phyloP scores from a whole-genome alignment of 2,329 filamentous ascomycete genomes.

The Emmonsiellopsis sp. region DNA sequence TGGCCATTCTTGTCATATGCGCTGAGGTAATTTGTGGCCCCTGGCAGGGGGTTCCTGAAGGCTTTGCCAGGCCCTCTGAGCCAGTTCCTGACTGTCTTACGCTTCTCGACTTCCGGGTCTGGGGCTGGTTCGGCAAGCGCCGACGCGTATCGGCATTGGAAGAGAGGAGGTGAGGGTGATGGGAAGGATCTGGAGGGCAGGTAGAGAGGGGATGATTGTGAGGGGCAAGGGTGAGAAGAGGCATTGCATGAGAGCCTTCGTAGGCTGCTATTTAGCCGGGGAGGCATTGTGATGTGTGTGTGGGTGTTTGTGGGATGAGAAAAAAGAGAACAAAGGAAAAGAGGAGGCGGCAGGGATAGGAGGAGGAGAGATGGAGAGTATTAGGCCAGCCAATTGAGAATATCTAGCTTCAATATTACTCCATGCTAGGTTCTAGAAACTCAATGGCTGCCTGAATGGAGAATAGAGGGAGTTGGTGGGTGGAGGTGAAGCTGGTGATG shows the following conservation, averaged over 20 bases:
- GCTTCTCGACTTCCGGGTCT: not conserved
- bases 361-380: not conserved
- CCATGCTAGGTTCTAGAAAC: not conserved
- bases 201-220: constrained; percentile 15
- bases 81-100: constrained; percentile 39
- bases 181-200: constrained; percentile 9
- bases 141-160: not conserved
- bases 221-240: constrained; percentile 14
- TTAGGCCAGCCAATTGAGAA: not conserved
- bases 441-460: not conserved
- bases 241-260: constrained; percentile 24
- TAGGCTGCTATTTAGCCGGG: constrained; percentile 26
- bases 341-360: not conserved
- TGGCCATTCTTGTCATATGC: constrained; percentile 44
- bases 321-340: constrained; percentile 4
- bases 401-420: not conserved
- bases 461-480: not conserved
- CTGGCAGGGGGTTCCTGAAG: constrained; percentile 39
- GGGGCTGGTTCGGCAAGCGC: not conserved
- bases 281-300: constrained; percentile 24
- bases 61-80: constrained; percentile 44
- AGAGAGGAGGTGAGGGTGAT: constrained; percentile 11
- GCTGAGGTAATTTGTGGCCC: constrained; percentile 46
- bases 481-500: not conserved
- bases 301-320: not conserved